These are phyloP conservation scores for Noccaea bulbosa DNA, from an alignment of 345 rosid genomes.

Conservation along the genomic window DNA sequence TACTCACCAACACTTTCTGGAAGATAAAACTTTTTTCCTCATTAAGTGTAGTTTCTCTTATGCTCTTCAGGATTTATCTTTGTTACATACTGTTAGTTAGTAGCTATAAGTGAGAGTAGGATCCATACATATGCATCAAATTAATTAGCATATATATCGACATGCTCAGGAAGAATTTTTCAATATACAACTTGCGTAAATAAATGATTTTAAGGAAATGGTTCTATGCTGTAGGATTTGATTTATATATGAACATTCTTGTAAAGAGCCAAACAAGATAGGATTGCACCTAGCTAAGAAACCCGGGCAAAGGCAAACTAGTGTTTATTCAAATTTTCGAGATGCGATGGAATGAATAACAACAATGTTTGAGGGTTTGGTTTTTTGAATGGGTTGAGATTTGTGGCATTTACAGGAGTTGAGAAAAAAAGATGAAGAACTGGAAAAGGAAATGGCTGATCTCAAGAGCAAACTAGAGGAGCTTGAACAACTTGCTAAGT, in stretches of 20 bases:
- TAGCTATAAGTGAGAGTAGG: neutral
- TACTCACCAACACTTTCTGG: slow-evolving; percentile 30
- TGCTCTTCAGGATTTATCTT: slow-evolving; percentile 9
- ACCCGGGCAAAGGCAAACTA: neutral
- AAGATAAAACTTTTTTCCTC: neutral
- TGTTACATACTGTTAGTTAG: slow-evolving; percentile 7
- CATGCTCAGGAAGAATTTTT: neutral
- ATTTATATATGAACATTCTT: neutral
- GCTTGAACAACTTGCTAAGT: slow-evolving; percentile 74
- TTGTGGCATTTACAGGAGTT: slow-evolving; percentile 52
- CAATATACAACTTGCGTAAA: neutral
- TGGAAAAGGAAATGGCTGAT: slow-evolving; percentile 59
- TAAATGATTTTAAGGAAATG: no score
- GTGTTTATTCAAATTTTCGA: neutral
- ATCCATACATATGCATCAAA: neutral
- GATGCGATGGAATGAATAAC: neutral
- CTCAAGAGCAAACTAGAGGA: slow-evolving; percentile 65
- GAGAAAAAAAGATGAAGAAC: slow-evolving; percentile 64
- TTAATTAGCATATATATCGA: neutral
- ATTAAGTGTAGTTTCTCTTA: neutral
- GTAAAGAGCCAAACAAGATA: slow-evolving; percentile 5
- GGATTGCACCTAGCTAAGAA: slow-evolving; percentile 5
- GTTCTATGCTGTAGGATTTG: neutral
- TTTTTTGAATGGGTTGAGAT: slow-evolving; percentile 15
- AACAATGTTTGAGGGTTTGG: slow-evolving; percentile 16